Percentiles rank a stretch among this genome's conserved stretches.
Evolutionary conservation across 2,329 filamentous ascomycete species (phyloP).

Genomic region (Ophiocordyceps camponoti-saundersi): DNA sequence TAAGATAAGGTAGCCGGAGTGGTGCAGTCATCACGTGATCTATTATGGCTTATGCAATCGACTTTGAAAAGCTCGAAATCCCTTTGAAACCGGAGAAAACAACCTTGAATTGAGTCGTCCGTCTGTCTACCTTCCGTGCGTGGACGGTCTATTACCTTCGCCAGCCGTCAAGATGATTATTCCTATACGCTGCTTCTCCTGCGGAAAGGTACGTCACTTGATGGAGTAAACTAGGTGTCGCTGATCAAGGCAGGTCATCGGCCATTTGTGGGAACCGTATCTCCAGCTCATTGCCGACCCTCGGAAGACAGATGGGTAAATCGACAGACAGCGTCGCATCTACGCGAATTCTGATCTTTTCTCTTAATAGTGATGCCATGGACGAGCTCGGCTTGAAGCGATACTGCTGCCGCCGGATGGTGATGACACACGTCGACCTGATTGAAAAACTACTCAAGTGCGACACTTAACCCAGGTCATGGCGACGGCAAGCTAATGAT

Average conservation of each 20-base stretch:
- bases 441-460: conserved; percentile 97
- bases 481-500: not conserved
- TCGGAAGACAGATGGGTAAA: conserved; percentile 52
- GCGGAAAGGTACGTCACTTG: conserved; percentile 64
- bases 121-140: not conserved
- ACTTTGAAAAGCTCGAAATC: not conserved
- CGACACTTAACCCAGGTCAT: conserved; percentile 9
- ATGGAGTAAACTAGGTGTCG: not conserved
- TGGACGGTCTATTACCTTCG: not conserved
- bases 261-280: conserved; percentile 95
- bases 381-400: conserved; percentile 83
- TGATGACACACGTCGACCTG: conserved; percentile 98
- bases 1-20: conserved; percentile 21
- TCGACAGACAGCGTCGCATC: not conserved
- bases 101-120: not conserved
- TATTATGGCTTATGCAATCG: conserved; percentile 8
- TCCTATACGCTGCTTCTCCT: conserved; percentile 95
- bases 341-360: not conserved
- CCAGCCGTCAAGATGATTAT: conserved; percentile 67
- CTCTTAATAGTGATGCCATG: conserved; percentile 66
- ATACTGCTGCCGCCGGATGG: conserved; percentile 98
- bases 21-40: conserved; percentile 5
- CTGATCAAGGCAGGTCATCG: conserved; percentile 56
- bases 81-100: not conserved
- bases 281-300: conserved; percentile 67